Conservation (phyloP, 441 rosid genomes). For the Pelargonium cotyledonis region DNA sequence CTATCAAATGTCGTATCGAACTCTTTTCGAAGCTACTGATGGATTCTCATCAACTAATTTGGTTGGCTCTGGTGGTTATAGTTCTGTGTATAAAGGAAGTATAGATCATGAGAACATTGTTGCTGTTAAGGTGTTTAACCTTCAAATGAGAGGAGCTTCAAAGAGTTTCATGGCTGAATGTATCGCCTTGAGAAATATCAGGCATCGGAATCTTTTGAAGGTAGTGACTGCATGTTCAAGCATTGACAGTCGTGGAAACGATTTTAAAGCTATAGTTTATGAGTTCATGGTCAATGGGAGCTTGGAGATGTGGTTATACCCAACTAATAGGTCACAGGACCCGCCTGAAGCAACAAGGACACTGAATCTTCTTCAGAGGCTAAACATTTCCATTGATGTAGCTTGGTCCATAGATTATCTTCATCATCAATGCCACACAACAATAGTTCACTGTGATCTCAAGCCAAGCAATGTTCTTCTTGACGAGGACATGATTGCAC, state of each 20-base stretch:
- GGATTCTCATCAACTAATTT: conserved; percentile 6
- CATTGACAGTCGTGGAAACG: conserved; percentile 2
- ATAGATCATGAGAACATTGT: conserved; percentile 4
- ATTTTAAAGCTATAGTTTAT: conserved; percentile 17
- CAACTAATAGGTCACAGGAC: fast-evolving
- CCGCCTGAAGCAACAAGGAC: background rate
- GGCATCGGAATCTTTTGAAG: conserved; percentile 14
- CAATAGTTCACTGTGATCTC: conserved; percentile 12
- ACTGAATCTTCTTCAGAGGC: background rate
- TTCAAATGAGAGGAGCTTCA: conserved; percentile 8
- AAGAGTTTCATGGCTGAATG: conserved; percentile 18
- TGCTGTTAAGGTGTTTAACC: conserved; percentile 16
- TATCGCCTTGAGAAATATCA: background rate
- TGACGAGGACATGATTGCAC: conserved; percentile 9
- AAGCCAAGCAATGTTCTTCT: conserved; percentile 16
- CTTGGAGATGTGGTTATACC: conserved; percentile 9
- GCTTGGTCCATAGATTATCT: background rate
- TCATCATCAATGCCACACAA: conserved; percentile 2
- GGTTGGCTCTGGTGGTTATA: conserved; percentile 10
- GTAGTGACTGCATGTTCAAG: conserved; percentile 15
- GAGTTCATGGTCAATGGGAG: conserved; percentile 19
- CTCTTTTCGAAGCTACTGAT: conserved; percentile 11
- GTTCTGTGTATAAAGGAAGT: conserved; percentile 15
- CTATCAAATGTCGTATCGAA: conserved; percentile 2
- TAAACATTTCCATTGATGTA: background rate